Base-by-base conservation (phyloP, 345 rosid species). In the Nephelium lappaceum region DNA sequence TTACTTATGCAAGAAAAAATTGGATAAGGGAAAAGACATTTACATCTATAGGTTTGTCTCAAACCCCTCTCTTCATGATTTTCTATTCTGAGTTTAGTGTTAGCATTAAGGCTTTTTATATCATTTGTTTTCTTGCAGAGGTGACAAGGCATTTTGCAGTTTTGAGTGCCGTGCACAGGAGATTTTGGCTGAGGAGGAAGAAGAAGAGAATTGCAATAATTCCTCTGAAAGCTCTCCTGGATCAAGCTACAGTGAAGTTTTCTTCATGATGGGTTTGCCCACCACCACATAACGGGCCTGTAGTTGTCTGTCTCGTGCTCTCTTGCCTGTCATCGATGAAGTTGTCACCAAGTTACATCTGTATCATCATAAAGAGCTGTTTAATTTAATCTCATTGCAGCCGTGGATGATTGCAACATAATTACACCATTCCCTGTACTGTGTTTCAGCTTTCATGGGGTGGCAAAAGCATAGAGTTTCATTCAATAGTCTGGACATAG, bases 71-170 rank as follows among this genome's bases (percentile, higher is more conserved):
- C 60, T 23, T 73, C 45, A 39, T 39, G 67, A n/a, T 14, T 39
- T 73, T 62, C 76, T 27, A 16, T 43, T 81, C 24, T 27, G 21
- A 62, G 51, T 61, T 69, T 63, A 43, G 36, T 76, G 66, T 66
- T 60, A 67, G 31, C 19, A 4, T 7, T 64, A 39, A 55, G 39
- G 63, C 70, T 60, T 18, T 68, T 23, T 75, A 72, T 72, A 6
- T 42, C 23, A 76, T 65, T 79, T 69, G 36, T 31, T 78, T 16
- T 62, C 24, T 75, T 78, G 72, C 45, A 83, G 91, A 75, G 80
- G 79, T 43, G 85, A 85, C 77, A 83, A 78, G 78, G 85, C 84
- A 60, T 79, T 85, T 80, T 83, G 88, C 81, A 77, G 88, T 66
- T 57, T 49, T 49, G 77, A 79, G 36, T 85, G 88, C 81, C 79